These are phyloP conservation scores for Spinacia oleracea DNA, from an alignment of 179 eudicot species.

Conservation along the genomic window DNA sequence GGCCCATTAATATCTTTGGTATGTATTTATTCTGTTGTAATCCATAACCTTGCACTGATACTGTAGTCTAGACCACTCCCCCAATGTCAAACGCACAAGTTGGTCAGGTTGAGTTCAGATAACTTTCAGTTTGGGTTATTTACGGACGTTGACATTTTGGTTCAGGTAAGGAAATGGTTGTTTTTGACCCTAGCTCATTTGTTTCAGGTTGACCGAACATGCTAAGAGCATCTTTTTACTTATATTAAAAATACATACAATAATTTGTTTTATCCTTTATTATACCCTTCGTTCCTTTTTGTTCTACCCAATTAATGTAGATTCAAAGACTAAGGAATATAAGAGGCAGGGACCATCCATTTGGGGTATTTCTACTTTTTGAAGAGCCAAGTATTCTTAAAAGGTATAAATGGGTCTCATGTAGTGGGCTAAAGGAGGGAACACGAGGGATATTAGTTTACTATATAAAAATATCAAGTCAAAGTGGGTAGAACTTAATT, in stretches of 20 bases:
- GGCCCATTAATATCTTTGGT: slow-evolving; percentile 86
- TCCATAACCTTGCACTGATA: background rate
- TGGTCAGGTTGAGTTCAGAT: background rate
- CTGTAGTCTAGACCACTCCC: background rate
- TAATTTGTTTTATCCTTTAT: background rate
- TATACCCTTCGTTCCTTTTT: background rate
- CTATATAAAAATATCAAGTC: no score
- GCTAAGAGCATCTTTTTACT: background rate
- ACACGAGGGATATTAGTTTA: no score
- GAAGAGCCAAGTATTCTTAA: no score
- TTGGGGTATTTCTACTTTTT: no score
- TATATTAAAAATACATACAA: background rate
- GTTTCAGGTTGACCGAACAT: background rate
- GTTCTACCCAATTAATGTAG: no score
- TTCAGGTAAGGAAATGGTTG: no score
- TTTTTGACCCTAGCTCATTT: background rate
- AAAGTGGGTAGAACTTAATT: no score
- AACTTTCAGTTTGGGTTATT: background rate
- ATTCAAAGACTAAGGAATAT: no score
- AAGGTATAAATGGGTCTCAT: no score
- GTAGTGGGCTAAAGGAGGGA: no score
- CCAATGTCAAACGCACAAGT: background rate
- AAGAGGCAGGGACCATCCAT: no score
- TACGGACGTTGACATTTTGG: background rate
- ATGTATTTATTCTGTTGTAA: slow-evolving; percentile 8